A percentile compares a stretch with the other conserved stretches of the same genome.
Conservation (phyloP, 768 basidiomycete genomes). For the Rhodosporidiobolus odoratus region DNA sequence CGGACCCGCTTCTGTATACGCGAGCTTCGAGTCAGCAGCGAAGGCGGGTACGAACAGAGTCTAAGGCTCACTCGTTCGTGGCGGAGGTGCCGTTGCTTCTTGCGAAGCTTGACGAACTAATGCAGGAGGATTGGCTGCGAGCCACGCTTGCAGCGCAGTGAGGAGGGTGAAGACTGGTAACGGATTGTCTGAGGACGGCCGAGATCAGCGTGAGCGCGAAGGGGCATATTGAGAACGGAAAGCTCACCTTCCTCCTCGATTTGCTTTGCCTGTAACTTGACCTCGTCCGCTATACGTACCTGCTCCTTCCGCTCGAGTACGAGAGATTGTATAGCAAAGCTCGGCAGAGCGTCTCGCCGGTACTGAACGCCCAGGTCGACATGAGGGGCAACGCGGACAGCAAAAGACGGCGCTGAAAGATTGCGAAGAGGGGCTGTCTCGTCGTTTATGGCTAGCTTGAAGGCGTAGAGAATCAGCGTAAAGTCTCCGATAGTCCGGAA, state of each 20-base stretch:
- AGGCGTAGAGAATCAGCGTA: not conserved
- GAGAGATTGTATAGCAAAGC: not conserved
- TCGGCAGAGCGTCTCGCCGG: not conserved
- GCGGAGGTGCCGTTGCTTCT: not conserved
- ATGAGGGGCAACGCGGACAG: not conserved
- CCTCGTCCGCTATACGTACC: not conserved
- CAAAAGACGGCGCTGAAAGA: conserved; percentile 8
- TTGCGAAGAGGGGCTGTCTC: not conserved
- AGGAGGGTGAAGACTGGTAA: conserved; percentile 24
- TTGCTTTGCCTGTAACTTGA: not conserved
- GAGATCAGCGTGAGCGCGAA: not conserved
- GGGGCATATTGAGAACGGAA: not conserved
- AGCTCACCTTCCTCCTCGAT: not conserved
- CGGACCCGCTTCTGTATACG: not conserved
- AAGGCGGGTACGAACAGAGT: not conserved
- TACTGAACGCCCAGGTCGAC: conserved; percentile 13
- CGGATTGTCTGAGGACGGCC: not conserved
- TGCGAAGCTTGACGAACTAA: not conserved
- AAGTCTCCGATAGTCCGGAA: no score
- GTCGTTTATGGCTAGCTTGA: conserved; percentile 11
- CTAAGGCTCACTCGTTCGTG: not conserved
- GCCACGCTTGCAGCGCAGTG: conserved; percentile 16
- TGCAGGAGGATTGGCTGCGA: conserved; percentile 2
- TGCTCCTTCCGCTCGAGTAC: conserved; percentile 6
- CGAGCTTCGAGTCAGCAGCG: not conserved